Evolutionary conservation across 2,329 filamentous ascomycete genomes (phyloP), one percentile per base, ranked within the genome.

Genomic region (Epichloe aotearoae): DNA sequence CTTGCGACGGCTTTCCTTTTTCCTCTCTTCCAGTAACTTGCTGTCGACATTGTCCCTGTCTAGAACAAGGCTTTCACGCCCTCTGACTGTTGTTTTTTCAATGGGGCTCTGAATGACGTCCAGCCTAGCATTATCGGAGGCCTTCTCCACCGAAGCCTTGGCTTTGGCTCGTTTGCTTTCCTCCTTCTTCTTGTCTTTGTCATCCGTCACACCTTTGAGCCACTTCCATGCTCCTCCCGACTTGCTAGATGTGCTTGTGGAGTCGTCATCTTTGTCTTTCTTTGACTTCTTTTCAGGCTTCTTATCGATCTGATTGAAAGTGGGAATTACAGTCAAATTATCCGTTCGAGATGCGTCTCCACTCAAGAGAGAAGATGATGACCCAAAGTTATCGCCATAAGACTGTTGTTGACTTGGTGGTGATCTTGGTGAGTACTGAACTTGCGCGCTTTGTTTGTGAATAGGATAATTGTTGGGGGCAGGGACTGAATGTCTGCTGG

Each of bases 71-170:
- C 88, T 95, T 65, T 96, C 91, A 12, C 91, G 82, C 3, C 84
- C 84, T 57, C 77, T 81, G 33, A 73, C 73, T 2, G 75, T 72
- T 10, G 68, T 72, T 42, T 73, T 79, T 47, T 97, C 91, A 62
- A 94, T 90, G 0, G 90, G 94, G 38, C 80, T 86, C 62, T 96
- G 90, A 20, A 95, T 73, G 20, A 95, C 79, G 60, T 97, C 91
- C 30, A 96, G 73, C 33, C 91, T 81, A 19, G 86, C 84, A 58
- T 83, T 89, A 59, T 95, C 90, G 56, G 90, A 83, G 1, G 71
- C 66, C 58, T 77, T 80, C 56, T 86, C 73, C 1, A 68, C 65
- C 10, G 72, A 69, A 12, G 66, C 66, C 63, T 80, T 84, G 1
- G 76, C 70, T 60, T 88, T 90, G 41, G 78, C 76, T 59, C 83